Percentiles rank a stretch among this genome's conserved stretches.
phyloP scores from a whole-genome alignment of 768 basidiomycete species.

The Tylopilus rubrobrunneus region DNA sequence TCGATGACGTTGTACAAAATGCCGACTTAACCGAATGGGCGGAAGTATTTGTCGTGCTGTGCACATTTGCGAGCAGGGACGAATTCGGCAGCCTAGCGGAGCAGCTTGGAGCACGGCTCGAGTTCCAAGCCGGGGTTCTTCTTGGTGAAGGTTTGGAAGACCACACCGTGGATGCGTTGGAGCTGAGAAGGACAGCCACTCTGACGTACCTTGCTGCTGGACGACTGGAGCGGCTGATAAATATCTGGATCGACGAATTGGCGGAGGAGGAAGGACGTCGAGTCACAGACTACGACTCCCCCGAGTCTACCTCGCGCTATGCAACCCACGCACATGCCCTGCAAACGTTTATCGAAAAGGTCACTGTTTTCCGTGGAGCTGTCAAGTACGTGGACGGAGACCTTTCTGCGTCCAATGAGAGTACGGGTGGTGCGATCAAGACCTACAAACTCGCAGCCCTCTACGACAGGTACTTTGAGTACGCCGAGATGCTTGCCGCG shows the following conservation, averaged over 20 bases:
- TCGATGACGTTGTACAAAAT: conserved; percentile 92
- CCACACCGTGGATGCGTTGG: conserved; percentile 32
- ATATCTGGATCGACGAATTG: conserved; percentile 91
- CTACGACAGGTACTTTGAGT: conserved; percentile 95
- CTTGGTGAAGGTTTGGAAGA: conserved; percentile 41
- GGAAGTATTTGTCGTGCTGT: conserved; percentile 93
- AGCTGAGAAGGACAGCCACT: conserved; percentile 82
- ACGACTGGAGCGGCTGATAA: conserved; percentile 79
- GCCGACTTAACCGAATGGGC: conserved; percentile 94
- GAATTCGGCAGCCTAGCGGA: conserved; percentile 89
- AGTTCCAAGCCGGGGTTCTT: conserved; percentile 71
- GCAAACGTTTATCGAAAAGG: conserved; percentile 95
- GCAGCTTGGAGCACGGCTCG: conserved; percentile 86
- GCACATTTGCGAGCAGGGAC: conserved; percentile 83
- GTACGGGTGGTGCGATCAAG: conserved; percentile 42
- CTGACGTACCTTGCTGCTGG: conserved; percentile 92
- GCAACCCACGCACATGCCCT: conserved; percentile 81
- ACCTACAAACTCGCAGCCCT: conserved; percentile 79
- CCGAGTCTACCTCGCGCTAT: conserved; percentile 53
- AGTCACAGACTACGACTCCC: conserved; percentile 36
- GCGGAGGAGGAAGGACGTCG: conserved; percentile 72
- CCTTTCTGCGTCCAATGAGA: conserved; percentile 39
- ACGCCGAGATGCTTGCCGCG: conserved; percentile 84
- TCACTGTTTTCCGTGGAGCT: conserved; percentile 88
- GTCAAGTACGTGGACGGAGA: conserved; percentile 77